Conservation (phyloP, 179 eudicot genomes). For the Beta corolliflora region DNA sequence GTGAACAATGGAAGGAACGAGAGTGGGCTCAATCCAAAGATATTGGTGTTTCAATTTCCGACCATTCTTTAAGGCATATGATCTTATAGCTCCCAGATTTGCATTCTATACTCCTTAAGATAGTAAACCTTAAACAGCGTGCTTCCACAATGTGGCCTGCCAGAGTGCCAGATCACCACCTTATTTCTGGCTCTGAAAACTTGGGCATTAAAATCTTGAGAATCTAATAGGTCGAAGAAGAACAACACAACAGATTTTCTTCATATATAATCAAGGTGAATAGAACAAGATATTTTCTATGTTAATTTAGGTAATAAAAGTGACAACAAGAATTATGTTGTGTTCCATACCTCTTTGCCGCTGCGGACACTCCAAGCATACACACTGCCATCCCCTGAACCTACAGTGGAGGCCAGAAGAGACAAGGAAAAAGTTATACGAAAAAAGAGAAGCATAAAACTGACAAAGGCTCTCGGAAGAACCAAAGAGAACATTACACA, state of each 20-base stretch:
- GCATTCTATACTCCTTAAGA: not conserved
- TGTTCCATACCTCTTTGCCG: conserved; percentile 78
- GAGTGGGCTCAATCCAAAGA: not conserved
- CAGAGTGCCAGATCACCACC: not conserved
- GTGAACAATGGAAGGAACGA: not conserved
- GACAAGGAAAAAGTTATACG: not conserved
- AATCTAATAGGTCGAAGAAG: not conserved
- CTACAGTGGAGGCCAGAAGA: conserved; percentile 38
- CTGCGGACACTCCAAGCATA: conserved; percentile 94
- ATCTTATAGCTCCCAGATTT: not conserved
- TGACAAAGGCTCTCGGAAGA: not conserved
- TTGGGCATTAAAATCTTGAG: not conserved
- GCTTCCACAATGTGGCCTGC: not conserved
- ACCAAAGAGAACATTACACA: no score
- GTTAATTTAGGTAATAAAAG: not conserved
- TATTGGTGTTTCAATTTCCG: not conserved
- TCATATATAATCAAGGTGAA: not conserved
- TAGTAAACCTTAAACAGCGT: not conserved
- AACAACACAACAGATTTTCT: not conserved
- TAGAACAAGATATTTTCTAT: not conserved
- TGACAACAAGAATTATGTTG: not conserved
- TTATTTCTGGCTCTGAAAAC: not conserved
- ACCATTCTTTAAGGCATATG: not conserved
- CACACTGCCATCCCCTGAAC: conserved; percentile 97
- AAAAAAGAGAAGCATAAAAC: not conserved